Evolutionary conservation across 768 basidiomycete species (phyloP).

Genomic region (Lactifluus volemus): DNA sequence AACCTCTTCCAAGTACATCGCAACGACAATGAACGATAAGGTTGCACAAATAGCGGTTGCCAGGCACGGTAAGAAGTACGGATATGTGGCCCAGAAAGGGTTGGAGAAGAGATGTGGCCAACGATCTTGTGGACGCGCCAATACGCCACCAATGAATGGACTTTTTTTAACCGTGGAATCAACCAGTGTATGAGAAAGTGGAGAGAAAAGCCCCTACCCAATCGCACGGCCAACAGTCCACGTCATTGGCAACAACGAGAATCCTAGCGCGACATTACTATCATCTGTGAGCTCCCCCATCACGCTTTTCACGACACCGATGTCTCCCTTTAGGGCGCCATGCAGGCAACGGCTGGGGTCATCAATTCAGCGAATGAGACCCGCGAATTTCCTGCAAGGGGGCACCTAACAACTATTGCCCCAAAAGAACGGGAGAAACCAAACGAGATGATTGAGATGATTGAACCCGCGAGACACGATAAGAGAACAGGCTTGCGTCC

Average conservation of each 20-base stretch:
- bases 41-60: not conserved
- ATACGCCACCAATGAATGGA: constrained; percentile 19
- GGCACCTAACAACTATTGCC: too few relatives aligned
- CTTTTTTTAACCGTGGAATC: constrained; percentile 21
- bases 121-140: constrained; percentile 22
- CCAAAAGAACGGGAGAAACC: constrained; percentile 26
- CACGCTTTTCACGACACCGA: too few relatives aligned
- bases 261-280: constrained; percentile 28
- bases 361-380: constrained; percentile 42
- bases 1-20: constrained; percentile 11
- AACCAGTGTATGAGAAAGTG: not conserved
- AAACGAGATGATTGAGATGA: constrained; percentile 28
- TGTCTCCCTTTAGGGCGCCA: too few relatives aligned
- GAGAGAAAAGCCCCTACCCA: not conserved
- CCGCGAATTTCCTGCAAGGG: not conserved
- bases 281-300: too few relatives aligned
- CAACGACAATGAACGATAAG: not conserved
- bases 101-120: constrained; percentile 17
- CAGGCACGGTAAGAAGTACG: constrained; percentile 22
- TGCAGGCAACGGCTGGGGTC: too few relatives aligned
- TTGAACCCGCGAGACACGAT: constrained; percentile 23
- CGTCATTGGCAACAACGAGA: constrained; percentile 30
- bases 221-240: constrained; percentile 13
- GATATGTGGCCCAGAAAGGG: constrained; percentile 21
- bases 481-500: constrained; percentile 25